Evolutionary conservation across 2,329 filamentous ascomycete genomes (phyloP).

Genomic region (Paecilomyces niveus): DNA sequence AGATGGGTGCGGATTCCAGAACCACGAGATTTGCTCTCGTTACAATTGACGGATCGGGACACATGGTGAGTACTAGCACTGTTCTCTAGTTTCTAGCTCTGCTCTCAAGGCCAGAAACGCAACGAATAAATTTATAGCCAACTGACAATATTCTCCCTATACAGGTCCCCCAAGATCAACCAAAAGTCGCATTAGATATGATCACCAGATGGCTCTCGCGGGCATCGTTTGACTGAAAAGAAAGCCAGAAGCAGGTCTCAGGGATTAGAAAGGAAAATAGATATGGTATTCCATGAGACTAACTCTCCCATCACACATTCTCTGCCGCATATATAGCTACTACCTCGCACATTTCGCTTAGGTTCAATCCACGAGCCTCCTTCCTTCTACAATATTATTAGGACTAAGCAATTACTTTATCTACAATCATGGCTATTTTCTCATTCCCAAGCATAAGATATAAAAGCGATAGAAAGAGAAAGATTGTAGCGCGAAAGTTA

Average conservation of each 20-base stretch:
- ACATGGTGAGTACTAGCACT: constrained; percentile 26
- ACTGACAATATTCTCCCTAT: background rate
- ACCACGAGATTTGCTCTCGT: constrained; percentile 11
- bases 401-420: no score
- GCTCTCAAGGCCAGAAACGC: background rate
- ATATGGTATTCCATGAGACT: no score
- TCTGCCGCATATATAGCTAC: no score
- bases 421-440: no score
- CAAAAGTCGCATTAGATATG: constrained; percentile 7
- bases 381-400: no score
- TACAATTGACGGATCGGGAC: constrained; percentile 32
- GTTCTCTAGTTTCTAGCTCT: background rate
- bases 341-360: no score
- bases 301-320: no score
- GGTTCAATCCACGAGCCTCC: no score
- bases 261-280: no score
- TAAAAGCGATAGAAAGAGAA: background rate
- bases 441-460: background rate
- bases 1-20: constrained; percentile 1
- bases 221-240: background rate
- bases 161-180: constrained; percentile 8
- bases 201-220: background rate
- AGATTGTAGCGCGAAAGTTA: background rate
- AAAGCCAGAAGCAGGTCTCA: background rate
- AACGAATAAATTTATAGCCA: background rate